A percentile compares a stretch with the other conserved stretches of the same genome.
Evolutionary conservation across 441 rosid species (phyloP).

Genomic region (Gossypium davidsonii): DNA sequence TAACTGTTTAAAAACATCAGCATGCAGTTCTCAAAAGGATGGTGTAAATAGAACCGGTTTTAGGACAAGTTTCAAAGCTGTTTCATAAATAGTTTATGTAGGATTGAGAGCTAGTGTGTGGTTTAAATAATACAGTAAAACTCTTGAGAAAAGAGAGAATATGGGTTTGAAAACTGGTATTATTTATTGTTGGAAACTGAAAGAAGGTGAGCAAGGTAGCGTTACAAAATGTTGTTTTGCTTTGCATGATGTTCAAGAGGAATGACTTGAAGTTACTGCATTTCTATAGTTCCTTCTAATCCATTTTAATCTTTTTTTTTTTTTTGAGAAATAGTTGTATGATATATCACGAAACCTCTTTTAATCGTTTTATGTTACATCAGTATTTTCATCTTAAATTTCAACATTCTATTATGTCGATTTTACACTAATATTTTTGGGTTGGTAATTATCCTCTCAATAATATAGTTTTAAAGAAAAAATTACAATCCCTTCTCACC

Average conservation of each 20-base stretch:
- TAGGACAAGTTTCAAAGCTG: background rate
- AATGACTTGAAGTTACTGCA: background rate
- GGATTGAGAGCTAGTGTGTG: background rate
- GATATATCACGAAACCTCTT: too few species aligned
- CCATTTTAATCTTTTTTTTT: too few species aligned
- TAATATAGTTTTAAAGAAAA: too few species aligned
- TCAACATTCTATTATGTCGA: too few species aligned
- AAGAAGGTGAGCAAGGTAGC: background rate
- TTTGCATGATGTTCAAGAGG: background rate
- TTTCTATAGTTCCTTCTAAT: too few species aligned
- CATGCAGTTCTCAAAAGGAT: background rate
- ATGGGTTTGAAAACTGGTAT: background rate
- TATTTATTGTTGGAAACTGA: constrained; percentile 8
- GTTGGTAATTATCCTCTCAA: too few species aligned
- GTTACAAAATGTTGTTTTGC: background rate
- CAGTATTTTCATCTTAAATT: too few species aligned
- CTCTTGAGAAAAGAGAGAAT: background rate
- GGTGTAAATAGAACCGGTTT: too few species aligned
- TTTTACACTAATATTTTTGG: too few species aligned
- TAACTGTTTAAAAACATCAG: background rate
- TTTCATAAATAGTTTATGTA: background rate
- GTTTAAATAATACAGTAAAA: background rate
- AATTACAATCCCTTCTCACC: too few species aligned
- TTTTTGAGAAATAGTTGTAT: too few species aligned
- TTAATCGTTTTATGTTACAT: too few species aligned